phyloP scores from a whole-genome alignment of 352 stramenopile species.

The Phytophthora colocasiae region DNA sequence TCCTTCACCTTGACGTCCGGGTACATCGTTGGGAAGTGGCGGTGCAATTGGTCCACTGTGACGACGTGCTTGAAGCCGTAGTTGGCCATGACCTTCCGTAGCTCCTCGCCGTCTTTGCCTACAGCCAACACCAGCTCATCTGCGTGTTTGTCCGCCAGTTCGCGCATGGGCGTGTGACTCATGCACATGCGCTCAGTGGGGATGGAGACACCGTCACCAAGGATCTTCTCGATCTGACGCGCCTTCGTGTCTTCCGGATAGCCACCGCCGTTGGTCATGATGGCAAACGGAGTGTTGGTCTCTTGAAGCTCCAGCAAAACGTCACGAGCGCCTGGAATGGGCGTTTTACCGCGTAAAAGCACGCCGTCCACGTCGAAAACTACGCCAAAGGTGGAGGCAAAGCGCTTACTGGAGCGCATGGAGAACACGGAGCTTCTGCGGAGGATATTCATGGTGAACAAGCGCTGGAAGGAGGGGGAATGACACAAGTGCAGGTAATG shows the following conservation, averaged over 20 bases:
- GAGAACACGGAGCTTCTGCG: conserved; percentile 12
- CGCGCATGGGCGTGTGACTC: conserved; percentile 86
- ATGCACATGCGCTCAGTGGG: conserved; percentile 63
- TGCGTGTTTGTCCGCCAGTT: conserved; percentile 64
- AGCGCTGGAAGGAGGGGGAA: conserved; percentile 3
- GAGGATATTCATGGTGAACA: conserved; percentile 32
- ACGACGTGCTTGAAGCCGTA: conserved; percentile 89
- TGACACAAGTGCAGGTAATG: not conserved
- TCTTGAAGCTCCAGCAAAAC: conserved; percentile 74
- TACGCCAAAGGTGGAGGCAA: conserved; percentile 70
- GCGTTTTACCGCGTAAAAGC: conserved; percentile 74
- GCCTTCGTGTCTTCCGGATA: conserved; percentile 84
- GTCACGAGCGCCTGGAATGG: conserved; percentile 70
- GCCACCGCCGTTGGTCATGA: conserved; percentile 90
- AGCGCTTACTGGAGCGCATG: conserved; percentile 1
- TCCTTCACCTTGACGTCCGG: conserved; percentile 72
- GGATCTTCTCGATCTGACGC: conserved; percentile 69
- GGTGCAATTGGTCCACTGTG: conserved; percentile 77
- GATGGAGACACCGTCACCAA: conserved; percentile 62
- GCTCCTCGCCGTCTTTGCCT: conserved; percentile 77
- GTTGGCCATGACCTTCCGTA: conserved; percentile 68
- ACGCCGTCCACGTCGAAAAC: conserved; percentile 89
- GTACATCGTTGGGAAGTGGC: conserved; percentile 84
- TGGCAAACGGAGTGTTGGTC: conserved; percentile 73
- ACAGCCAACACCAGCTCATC: conserved; percentile 83